Evolutionary conservation across 2,329 filamentous ascomycete genomes (phyloP).

Genomic region (Metarhizium brunneum): DNA sequence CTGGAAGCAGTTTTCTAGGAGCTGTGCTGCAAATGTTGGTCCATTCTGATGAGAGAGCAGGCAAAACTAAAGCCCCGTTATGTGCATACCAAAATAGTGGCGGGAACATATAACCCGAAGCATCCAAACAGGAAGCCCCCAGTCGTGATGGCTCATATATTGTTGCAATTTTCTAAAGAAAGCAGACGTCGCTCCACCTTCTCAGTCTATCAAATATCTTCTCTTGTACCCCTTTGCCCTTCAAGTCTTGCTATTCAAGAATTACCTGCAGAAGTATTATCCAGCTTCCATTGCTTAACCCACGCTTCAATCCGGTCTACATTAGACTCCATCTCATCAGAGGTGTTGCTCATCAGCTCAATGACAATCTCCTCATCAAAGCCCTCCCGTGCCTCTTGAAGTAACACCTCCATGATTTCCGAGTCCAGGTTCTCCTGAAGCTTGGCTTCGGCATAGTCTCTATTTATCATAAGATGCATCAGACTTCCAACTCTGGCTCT

Average conservation of each 20-base stretch:
- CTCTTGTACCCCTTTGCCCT: not conserved
- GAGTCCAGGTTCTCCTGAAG: conserved; percentile 93
- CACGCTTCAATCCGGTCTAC: conserved; percentile 75
- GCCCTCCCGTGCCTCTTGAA: conserved; percentile 80
- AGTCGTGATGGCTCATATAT: not conserved
- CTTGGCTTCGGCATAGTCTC: conserved; percentile 77
- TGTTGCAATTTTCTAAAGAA: not conserved
- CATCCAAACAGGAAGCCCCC: not conserved
- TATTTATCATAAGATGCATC: conserved; percentile 18
- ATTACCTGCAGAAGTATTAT: conserved; percentile 2
- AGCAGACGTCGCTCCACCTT: not conserved
- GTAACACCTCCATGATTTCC: conserved; percentile 92
- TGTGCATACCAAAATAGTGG: not conserved
- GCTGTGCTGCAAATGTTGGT: no score
- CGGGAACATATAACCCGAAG: not conserved
- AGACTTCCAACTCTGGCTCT: not conserved
- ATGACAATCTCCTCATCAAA: conserved; percentile 85
- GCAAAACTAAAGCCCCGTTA: not conserved
- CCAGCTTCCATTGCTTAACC: conserved; percentile 67
- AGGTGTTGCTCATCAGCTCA: conserved; percentile 72
- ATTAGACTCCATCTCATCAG: conserved; percentile 82
- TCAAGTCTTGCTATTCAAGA: not conserved
- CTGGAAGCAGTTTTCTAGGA: not conserved
- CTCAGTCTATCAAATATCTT: not conserved
- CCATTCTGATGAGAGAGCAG: not conserved